Conservation (phyloP, 768 basidiomycete genomes). For the Naematelia aurantialba region DNA sequence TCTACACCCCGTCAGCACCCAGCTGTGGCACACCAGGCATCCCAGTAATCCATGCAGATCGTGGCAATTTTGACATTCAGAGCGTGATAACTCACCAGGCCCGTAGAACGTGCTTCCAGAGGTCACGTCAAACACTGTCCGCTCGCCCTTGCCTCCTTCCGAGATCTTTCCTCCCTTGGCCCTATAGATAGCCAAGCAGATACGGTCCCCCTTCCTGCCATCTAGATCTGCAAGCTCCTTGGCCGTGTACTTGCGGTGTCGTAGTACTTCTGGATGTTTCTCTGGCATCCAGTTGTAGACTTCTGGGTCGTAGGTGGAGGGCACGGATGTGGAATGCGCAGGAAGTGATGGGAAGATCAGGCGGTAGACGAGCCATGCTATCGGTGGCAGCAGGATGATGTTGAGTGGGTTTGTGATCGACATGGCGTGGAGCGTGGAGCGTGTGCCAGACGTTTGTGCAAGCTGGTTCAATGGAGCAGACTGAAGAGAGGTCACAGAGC, state of each 20-base stretch:
- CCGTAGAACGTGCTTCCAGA: constrained; percentile 89
- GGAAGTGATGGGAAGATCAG: constrained; percentile 64
- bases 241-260: constrained; percentile 76
- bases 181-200: constrained; percentile 80
- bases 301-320: constrained; percentile 58
- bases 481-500: no score
- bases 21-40: no score
- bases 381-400: constrained; percentile 34
- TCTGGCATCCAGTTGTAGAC: constrained; percentile 92
- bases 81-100: constrained; percentile 61
- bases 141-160: constrained; percentile 64
- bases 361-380: constrained; percentile 37
- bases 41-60: no score
- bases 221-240: constrained; percentile 60
- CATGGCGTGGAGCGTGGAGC: constrained; percentile 16
- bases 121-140: constrained; percentile 83
- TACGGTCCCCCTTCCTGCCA: constrained; percentile 63
- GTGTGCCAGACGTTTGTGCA: no score
- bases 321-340: constrained; percentile 37
- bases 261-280: constrained; percentile 68
- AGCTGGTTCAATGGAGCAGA: no score
- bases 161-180: constrained; percentile 68
- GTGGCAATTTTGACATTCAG: background rate
- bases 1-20: constrained; percentile 54
- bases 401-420: constrained; percentile 41